Evolutionary conservation across 2,329 filamentous ascomycete genomes (phyloP).

Genomic region (Scytalidium sp.): DNA sequence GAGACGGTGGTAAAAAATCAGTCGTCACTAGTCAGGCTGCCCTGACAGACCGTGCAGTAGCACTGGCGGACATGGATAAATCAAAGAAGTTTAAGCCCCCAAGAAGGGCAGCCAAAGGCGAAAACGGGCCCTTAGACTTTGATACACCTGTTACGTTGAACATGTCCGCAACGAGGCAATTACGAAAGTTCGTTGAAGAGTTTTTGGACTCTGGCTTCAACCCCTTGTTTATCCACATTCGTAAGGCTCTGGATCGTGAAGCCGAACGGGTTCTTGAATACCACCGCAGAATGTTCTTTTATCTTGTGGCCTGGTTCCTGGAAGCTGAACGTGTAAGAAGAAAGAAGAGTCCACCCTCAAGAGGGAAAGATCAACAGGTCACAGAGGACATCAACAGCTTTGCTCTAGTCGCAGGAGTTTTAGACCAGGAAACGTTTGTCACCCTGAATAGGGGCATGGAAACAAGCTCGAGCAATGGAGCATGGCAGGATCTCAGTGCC

Average conservation of each 20-base stretch:
- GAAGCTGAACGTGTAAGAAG: conserved; percentile 77
- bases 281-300: conserved; percentile 86
- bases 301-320: conserved; percentile 88
- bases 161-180: conserved; percentile 67
- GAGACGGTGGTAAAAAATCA: conserved; percentile 78
- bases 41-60: conserved; percentile 67
- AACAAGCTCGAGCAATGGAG: conserved; percentile 73
- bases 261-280: conserved; percentile 74
- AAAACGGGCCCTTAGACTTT: conserved; percentile 69
- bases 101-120: conserved; percentile 56
- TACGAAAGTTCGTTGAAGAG: conserved; percentile 83
- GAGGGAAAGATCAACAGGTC: conserved; percentile 40
- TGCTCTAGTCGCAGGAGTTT: conserved; percentile 80
- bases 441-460: conserved; percentile 82
- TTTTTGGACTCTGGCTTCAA: conserved; percentile 97
- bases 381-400: conserved; percentile 69
- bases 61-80: conserved; percentile 84
- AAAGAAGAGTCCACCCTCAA: conserved; percentile 52
- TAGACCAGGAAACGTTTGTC: conserved; percentile 95
- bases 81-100: conserved; percentile 89
- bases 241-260: conserved; percentile 88
- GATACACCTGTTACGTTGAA: conserved; percentile 71
- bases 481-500: conserved; percentile 82
- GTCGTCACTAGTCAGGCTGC: conserved; percentile 88
- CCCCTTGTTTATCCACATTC: conserved; percentile 78